Evolutionary conservation across 2,329 filamentous ascomycete genomes (phyloP).

Genomic region (Calonectria honghensis): DNA sequence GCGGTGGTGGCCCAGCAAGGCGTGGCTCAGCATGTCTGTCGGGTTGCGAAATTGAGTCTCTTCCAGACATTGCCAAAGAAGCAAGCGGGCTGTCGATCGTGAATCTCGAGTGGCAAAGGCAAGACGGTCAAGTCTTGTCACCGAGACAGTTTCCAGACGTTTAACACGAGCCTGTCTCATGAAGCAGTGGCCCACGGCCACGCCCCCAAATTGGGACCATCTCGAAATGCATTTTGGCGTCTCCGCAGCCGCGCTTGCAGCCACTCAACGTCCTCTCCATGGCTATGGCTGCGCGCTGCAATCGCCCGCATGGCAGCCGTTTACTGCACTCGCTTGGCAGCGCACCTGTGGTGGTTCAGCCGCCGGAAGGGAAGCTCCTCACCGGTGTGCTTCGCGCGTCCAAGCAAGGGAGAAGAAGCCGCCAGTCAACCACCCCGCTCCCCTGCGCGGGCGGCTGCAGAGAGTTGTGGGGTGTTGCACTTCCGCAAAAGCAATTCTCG

Average conservation of each 20-base stretch:
- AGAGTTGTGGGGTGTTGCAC: background rate
- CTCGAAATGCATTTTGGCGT: background rate
- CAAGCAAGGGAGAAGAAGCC: constrained; percentile 19
- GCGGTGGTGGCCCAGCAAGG: background rate
- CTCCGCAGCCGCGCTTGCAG: constrained; percentile 10
- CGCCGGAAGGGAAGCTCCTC: constrained; percentile 13
- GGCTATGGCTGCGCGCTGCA: background rate
- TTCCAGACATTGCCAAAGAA: background rate
- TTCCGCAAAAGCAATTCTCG: constrained; percentile 16
- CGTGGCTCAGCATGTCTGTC: constrained; percentile 15
- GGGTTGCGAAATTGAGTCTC: constrained; percentile 25
- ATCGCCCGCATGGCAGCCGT: background rate
- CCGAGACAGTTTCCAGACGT: constrained; percentile 21
- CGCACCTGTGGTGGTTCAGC: background rate
- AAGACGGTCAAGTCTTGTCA: background rate
- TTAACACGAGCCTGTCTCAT: constrained; percentile 10
- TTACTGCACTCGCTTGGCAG: background rate
- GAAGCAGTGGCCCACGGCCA: background rate
- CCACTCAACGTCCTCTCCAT: background rate
- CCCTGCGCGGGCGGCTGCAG: background rate
- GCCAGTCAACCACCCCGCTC: constrained; percentile 3
- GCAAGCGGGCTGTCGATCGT: constrained; percentile 13
- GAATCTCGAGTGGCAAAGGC: background rate
- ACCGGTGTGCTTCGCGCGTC: background rate
- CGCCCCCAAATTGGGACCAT: constrained; percentile 7